Conservation (phyloP, 2,329 filamentous ascomycete genomes). For the Curvularia eragrostidis region DNA sequence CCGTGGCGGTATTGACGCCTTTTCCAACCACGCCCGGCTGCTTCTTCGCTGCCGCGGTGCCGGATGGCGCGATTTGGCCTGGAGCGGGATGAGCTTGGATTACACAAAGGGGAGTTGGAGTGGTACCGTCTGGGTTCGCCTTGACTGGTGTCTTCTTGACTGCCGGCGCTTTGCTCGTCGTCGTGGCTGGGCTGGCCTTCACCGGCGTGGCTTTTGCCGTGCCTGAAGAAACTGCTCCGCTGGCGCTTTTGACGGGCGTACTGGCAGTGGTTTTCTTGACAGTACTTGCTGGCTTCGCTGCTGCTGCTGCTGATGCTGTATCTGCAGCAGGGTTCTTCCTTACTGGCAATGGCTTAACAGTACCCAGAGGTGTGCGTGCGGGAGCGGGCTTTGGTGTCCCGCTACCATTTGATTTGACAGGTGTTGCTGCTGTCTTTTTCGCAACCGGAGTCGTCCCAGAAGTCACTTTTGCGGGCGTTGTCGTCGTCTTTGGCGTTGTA, state of each 20-base stretch:
- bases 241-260: conserved; percentile 23
- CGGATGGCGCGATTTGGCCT: conserved; percentile 27
- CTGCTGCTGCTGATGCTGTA: not conserved
- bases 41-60: conserved; percentile 30
- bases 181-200: conserved; percentile 12
- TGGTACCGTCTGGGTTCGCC: conserved; percentile 33
- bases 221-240: conserved; percentile 13
- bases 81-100: conserved; percentile 38
- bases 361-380: conserved; percentile 24
- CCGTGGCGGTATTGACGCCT: conserved; percentile 43
- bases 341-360: conserved; percentile 28
- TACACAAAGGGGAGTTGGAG: conserved; percentile 35
- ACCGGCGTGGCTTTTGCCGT: conserved; percentile 17
- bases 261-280: conserved; percentile 23
- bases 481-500: conserved; percentile 5
- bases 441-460: conserved; percentile 19
- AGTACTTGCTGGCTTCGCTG: conserved; percentile 13
- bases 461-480: conserved; percentile 15
- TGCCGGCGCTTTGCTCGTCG: conserved; percentile 26
- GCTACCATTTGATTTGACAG: conserved; percentile 27
- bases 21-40: conserved; percentile 46
- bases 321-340: conserved; percentile 13
- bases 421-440: conserved; percentile 27
- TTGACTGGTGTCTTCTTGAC: conserved; percentile 36
- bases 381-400: conserved; percentile 26